Percentiles rank a stretch among this genome's conserved stretches.
phyloP scores from a whole-genome alignment of 2,329 filamentous ascomycete species.

The Colletotrichum sp. region DNA sequence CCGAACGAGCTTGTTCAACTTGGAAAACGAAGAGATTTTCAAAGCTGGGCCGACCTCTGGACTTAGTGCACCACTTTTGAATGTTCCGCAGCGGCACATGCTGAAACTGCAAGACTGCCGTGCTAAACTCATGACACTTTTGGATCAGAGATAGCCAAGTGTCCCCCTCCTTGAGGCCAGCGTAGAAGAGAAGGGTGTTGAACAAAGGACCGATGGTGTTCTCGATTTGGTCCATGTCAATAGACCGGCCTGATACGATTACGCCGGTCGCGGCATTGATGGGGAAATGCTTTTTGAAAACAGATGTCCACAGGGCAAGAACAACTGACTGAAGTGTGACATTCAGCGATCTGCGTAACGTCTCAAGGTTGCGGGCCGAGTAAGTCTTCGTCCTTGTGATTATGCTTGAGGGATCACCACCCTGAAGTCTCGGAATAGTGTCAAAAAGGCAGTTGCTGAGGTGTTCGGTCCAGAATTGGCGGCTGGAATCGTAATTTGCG shows the following conservation, averaged over 20 bases:
- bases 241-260: conserved; percentile 78
- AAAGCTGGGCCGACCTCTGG: conserved; percentile 66
- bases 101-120: conserved; percentile 72
- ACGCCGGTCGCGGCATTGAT: conserved; percentile 68
- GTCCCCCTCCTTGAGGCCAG: conserved; percentile 45
- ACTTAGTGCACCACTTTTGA: conserved; percentile 72
- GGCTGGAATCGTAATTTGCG: conserved; percentile 41
- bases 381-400: conserved; percentile 6
- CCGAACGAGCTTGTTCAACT: conserved; percentile 34
- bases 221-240: conserved; percentile 71
- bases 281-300: conserved; percentile 58
- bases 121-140: conserved; percentile 74
- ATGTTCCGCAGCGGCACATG: conserved; percentile 81
- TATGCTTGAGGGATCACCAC: neutral
- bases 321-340: conserved; percentile 82
- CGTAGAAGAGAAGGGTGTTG: conserved; percentile 82
- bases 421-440: conserved; percentile 18
- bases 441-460: conserved; percentile 42
- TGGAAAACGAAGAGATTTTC: conserved; percentile 87
- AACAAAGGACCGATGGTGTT: conserved; percentile 82
- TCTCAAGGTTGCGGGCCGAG: conserved; percentile 45
- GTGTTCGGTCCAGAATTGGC: conserved; percentile 71
- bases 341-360: conserved; percentile 61
- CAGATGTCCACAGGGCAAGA: conserved; percentile 75
- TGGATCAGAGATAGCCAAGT: conserved; percentile 67